Evolutionary conservation across 805 yeast genomes (phyloP), one percentile per base, ranked within the genome.

Genomic region (Kuraishia ogatae): DNA sequence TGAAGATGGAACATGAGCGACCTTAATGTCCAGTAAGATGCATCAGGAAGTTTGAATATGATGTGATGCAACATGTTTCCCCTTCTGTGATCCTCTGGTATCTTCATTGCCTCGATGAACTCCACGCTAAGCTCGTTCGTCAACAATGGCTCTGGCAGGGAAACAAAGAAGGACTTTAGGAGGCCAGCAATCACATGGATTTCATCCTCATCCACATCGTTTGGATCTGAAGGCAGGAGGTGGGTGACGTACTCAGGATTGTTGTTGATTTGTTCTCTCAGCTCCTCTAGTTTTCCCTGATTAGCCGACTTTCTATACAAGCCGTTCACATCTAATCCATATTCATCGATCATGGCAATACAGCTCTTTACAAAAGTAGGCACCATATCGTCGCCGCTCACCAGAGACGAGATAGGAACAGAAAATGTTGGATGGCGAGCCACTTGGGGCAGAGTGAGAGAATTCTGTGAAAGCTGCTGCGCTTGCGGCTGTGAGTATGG

Each of bases 361-460:
- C 97, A 92, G 65, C 85, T 89, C 59, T 85, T 84, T 11, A 94
- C 99, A 52, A 94, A 81, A 19, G 87, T 78, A 1, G 99, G 99
- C 4, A 94, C 97, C 68, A 89, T 85, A 60, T 89, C 96, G 54
- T 91, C 93, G 59, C 96, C 97, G 61, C 79, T 83, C 58, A 84
- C 86, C 50, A 89, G 71, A 10, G 77, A 82, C 56, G 87, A 96
- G n/a, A 94, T 76, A 0, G 96, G 85, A 0, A 85, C 83, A 0
- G 97, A 97, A 70, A 89, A 94, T 0, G 96, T 50, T 17, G 51
- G 39, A 49, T 19, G 51, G 21, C 23, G 19, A 35, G 43, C 17
- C 29, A 5, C 29, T 26, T 26, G 29, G 43, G 43, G n/a, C n/a
- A 13, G 43, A 7, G 43, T 8, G 13, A 35, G 43, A 10, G 43